These are phyloP conservation scores for Boletus semigastroideus DNA, from an alignment of 1,284 basidiomycete genomes.

Conservation along the genomic window DNA sequence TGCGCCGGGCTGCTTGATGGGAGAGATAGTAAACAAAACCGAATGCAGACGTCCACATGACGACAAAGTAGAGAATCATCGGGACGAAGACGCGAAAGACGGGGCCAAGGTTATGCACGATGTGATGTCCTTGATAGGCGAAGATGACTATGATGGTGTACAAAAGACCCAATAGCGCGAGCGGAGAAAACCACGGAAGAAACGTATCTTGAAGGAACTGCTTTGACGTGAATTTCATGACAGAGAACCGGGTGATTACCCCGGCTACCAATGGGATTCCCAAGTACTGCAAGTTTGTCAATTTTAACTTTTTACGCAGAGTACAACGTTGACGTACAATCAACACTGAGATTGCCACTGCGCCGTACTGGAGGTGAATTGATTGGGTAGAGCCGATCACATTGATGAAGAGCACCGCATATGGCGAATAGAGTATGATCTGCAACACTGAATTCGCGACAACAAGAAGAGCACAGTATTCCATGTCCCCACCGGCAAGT, in stretches of 20 bases:
- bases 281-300: slow-evolving; percentile 52
- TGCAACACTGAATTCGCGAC: slow-evolving; percentile 67
- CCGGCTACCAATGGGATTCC: slow-evolving; percentile 72
- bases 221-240: slow-evolving; percentile 51
- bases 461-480: slow-evolving; percentile 78
- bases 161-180: slow-evolving; percentile 72
- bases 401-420: slow-evolving; percentile 76
- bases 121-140: slow-evolving; percentile 56
- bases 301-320: background rate
- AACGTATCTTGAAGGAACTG: slow-evolving; percentile 57
- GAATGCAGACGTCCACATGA: slow-evolving; percentile 77
- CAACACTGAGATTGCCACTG: slow-evolving; percentile 76
- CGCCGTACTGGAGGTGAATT: slow-evolving; percentile 62
- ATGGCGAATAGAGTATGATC: slow-evolving; percentile 78
- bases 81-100: slow-evolving; percentile 83
- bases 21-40: slow-evolving; percentile 51
- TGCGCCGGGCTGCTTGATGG: slow-evolving; percentile 25
- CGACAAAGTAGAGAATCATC: slow-evolving; percentile 72
- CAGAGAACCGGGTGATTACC: slow-evolving; percentile 60
- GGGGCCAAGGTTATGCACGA: slow-evolving; percentile 58
- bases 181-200: slow-evolving; percentile 66
- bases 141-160: slow-evolving; percentile 81
- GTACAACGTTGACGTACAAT: slow-evolving; percentile 47
- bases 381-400: slow-evolving; percentile 52
- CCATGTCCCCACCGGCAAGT: slow-evolving; percentile 71